Percentiles rank a stretch among this genome's conserved stretches.
Conservation (phyloP, 2,329 filamentous ascomycete genomes). For the Lachnellula subtilissima region DNA sequence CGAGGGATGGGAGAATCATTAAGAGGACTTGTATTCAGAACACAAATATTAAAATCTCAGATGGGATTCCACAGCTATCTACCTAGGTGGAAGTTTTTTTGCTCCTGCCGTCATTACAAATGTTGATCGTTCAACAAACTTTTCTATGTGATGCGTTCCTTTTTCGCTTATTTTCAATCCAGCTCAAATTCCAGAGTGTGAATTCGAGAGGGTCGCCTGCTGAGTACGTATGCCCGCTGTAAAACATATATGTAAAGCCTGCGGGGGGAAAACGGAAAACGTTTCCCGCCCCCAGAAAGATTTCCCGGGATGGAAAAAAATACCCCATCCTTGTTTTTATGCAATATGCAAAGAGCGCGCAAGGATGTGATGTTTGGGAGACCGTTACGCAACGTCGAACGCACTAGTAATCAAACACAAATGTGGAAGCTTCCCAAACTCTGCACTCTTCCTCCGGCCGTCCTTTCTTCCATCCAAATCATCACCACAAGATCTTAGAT, state of each 20-base stretch:
- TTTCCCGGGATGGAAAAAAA: too few relatives aligned
- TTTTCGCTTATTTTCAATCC: conserved; percentile 71
- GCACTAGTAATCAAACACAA: conserved; percentile 18
- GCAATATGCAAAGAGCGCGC: background rate
- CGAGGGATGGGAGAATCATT: too few relatives aligned
- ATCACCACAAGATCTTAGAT: background rate
- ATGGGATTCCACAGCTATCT: background rate
- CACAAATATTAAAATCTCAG: background rate
- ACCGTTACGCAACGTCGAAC: conserved; percentile 20
- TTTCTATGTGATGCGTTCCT: conserved; percentile 43
- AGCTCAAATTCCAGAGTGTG: conserved; percentile 41
- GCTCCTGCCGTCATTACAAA: background rate
- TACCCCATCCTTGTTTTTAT: background rate
- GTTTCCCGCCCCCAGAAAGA: background rate
- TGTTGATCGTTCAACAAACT: conserved; percentile 17
- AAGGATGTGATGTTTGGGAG: conserved; percentile 1
- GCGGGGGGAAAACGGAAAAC: background rate
- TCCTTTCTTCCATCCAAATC: conserved; percentile 4
- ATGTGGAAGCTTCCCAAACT: conserved; percentile 5
- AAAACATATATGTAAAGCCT: background rate
- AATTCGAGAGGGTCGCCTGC: background rate
- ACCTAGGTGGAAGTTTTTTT: background rate
- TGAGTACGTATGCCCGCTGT: background rate
- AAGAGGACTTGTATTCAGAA: too few relatives aligned
- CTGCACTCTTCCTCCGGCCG: conserved; percentile 5